Base-by-base conservation (phyloP, 495 filamentous ascomycete species). In the Penicillium alfredii region DNA sequence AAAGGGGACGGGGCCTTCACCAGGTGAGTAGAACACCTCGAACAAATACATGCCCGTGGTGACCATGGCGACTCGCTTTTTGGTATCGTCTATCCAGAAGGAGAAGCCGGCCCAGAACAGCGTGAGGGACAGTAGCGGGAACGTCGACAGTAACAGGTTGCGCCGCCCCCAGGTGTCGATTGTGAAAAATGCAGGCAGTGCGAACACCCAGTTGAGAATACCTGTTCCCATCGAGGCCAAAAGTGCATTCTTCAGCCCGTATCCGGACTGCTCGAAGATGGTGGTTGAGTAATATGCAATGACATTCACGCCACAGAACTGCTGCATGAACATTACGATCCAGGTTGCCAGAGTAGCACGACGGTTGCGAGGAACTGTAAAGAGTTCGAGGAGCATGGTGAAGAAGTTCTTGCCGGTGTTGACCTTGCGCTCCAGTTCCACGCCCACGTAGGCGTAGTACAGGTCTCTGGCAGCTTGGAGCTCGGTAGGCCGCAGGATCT, bases 141-240 rank as follows among this genome's bases (percentile, higher is more conserved):
- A 78, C 0, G 80, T 81, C 43, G 78, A 74, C 1, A 82, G 63
- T 4, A 83, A 64, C n/a, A 84, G 55, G 16, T 72, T 69, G 4
- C 79, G 73, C 6, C 78, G 68, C 3, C 78, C 78, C 49, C 72
- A 81, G 3, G 76, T 82, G 49, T 81, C 77, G 31, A 81, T 82
- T 0, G 80, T 81, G 55, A 76, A 80, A 35, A 86, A 63, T 3
- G 83, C 80, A 4, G 82, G 83, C 16, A 73, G 60, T 3, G 80
- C 76, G 37, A 80, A 82, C 21, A 83, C 50, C 58, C 79, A 80
- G 46, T 82, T 81, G 15, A 82, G 48, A 26, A 78, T 68, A 8
- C 82, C 84, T 4, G 74, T 80, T 4, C 79, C 80, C 63, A 75
- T 71, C 7, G 76, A 77, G 2, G 66, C 73, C 3, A 77, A 50